These are phyloP conservation scores for Tephrocybe sp. DNA, from an alignment of 768 basidiomycete species.

Conservation along the genomic window DNA sequence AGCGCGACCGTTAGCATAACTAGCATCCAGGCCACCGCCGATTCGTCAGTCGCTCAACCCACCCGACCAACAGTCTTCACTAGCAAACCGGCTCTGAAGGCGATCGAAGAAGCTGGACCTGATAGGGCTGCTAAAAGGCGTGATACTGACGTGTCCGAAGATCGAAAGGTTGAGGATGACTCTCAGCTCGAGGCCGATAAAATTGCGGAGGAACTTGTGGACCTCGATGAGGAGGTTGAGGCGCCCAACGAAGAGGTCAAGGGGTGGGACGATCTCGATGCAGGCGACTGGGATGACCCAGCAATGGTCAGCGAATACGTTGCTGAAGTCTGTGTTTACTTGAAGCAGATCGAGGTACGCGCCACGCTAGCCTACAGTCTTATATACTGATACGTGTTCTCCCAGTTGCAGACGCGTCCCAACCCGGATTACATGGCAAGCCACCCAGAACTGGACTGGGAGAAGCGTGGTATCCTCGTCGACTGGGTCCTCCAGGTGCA, in stretches of 20 bases:
- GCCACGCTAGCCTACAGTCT: not conserved
- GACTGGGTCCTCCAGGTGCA: slow-evolving; percentile 97
- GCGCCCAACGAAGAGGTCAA: slow-evolving; percentile 39
- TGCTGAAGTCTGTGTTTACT: slow-evolving; percentile 82
- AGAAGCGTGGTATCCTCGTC: slow-evolving; percentile 83
- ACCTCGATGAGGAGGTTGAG: slow-evolving; percentile 27
- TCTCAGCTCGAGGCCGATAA: slow-evolving; percentile 37
- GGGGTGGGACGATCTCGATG: slow-evolving; percentile 85
- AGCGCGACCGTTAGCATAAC: slow-evolving; percentile 11
- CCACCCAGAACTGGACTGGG: slow-evolving; percentile 86
- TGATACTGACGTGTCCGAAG: slow-evolving; percentile 51
- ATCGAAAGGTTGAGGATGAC: slow-evolving; percentile 29
- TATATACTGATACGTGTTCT: slow-evolving; percentile 10
- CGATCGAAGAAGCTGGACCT: slow-evolving; percentile 42
- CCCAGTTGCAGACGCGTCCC: slow-evolving; percentile 72
- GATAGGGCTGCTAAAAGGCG: slow-evolving; percentile 61
- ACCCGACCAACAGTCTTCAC: slow-evolving; percentile 9
- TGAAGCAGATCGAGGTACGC: slow-evolving; percentile 77
- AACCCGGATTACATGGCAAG: slow-evolving; percentile 81
- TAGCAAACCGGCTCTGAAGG: slow-evolving; percentile 16
- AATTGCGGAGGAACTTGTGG: slow-evolving; percentile 39
- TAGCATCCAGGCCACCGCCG: slow-evolving; percentile 3
- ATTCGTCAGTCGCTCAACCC: not conserved
- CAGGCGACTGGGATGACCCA: slow-evolving; percentile 86
- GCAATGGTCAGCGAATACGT: slow-evolving; percentile 94